A percentile compares a stretch with the other conserved stretches of the same genome.
phyloP scores from a whole-genome alignment of 2,329 filamentous ascomycete species.

The Cytospora schulzeri region DNA sequence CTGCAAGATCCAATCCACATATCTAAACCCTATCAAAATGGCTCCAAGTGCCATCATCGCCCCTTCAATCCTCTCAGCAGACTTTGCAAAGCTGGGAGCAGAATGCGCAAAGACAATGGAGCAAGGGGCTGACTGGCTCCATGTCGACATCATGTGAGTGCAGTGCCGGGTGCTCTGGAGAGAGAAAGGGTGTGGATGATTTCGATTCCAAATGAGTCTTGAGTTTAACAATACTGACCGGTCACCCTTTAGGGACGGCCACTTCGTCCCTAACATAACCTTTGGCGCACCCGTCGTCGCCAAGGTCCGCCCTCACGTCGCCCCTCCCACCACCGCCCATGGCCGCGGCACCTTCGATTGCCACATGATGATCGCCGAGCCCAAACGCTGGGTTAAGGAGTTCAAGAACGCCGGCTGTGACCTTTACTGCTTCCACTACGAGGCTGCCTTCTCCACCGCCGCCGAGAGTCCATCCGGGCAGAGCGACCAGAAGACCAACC shows the following conservation, averaged over 20 bases:
- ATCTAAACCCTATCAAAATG: slow-evolving; percentile 56
- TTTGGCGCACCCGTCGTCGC: slow-evolving; percentile 95
- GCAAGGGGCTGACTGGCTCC: slow-evolving; percentile 87
- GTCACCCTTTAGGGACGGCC: slow-evolving; percentile 73
- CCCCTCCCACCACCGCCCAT: slow-evolving; percentile 66
- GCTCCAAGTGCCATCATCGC: slow-evolving; percentile 87
- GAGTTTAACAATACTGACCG: background rate
- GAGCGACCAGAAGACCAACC: slow-evolving; percentile 73
- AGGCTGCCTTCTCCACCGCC: slow-evolving; percentile 87
- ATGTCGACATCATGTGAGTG: slow-evolving; percentile 83
- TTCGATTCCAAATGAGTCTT: slow-evolving; percentile 6
- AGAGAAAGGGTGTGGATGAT: background rate
- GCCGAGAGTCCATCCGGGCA: slow-evolving; percentile 75
- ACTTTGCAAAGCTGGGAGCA: slow-evolving; percentile 86
- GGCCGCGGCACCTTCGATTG: slow-evolving; percentile 96
- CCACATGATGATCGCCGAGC: slow-evolving; percentile 99
- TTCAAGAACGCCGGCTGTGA: slow-evolving; percentile 94
- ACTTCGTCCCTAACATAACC: slow-evolving; percentile 98
- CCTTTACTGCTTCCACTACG: slow-evolving; percentile 99
- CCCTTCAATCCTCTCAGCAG: slow-evolving; percentile 95
- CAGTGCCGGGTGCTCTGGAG: slow-evolving; percentile 27
- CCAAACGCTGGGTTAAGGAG: slow-evolving; percentile 96
- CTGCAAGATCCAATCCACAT: background rate
- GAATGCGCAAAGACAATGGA: slow-evolving; percentile 86
- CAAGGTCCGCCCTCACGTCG: slow-evolving; percentile 86